Evolutionary conservation across 2,329 filamentous ascomycete genomes (phyloP).

Genomic region (Pseudogymnoascus sp.): DNA sequence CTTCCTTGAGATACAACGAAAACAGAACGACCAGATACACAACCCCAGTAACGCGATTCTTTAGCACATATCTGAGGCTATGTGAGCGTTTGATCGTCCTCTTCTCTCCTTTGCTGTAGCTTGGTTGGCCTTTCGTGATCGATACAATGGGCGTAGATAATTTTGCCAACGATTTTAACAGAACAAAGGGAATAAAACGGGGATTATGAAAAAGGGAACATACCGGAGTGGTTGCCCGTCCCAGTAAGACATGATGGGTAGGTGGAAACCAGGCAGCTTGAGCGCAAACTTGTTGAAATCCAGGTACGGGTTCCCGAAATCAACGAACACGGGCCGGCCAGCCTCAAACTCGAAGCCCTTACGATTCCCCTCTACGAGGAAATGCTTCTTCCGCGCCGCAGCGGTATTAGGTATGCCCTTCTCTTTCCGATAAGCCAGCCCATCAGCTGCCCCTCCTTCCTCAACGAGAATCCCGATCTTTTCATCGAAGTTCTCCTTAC

Average conservation of each 20-base stretch:
- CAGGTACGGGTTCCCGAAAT: slow-evolving; percentile 88
- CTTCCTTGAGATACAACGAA: slow-evolving; percentile 64
- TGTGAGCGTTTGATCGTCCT: slow-evolving; percentile 58
- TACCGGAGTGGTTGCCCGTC: slow-evolving; percentile 72
- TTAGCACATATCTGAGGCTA: slow-evolving; percentile 84
- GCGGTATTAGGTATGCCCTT: slow-evolving; percentile 47
- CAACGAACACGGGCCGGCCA: slow-evolving; percentile 46
- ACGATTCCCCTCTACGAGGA: slow-evolving; percentile 44
- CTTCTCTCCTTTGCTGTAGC: slow-evolving; percentile 27
- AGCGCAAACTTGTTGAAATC: slow-evolving; percentile 77
- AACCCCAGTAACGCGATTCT: slow-evolving; percentile 66
- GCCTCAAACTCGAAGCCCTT: slow-evolving; percentile 50
- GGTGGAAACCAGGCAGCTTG: slow-evolving; percentile 63
- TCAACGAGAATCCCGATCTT: slow-evolving; percentile 52
- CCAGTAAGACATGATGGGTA: slow-evolving; percentile 73
- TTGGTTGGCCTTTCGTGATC: slow-evolving; percentile 6
- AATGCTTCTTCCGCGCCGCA: slow-evolving; percentile 55
- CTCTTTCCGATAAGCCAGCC: slow-evolving; percentile 40
- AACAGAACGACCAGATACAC: slow-evolving; percentile 79
- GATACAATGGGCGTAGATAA: slow-evolving; percentile 2
- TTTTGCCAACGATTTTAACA: not conserved
- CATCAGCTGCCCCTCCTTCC: slow-evolving; percentile 58
- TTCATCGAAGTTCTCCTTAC: slow-evolving; percentile 34
- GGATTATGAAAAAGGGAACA: slow-evolving; percentile 29
- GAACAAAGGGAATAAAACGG: not conserved